Conservation (phyloP, 495 filamentous ascomycete species). For the Penicillium longicatenatum region DNA sequence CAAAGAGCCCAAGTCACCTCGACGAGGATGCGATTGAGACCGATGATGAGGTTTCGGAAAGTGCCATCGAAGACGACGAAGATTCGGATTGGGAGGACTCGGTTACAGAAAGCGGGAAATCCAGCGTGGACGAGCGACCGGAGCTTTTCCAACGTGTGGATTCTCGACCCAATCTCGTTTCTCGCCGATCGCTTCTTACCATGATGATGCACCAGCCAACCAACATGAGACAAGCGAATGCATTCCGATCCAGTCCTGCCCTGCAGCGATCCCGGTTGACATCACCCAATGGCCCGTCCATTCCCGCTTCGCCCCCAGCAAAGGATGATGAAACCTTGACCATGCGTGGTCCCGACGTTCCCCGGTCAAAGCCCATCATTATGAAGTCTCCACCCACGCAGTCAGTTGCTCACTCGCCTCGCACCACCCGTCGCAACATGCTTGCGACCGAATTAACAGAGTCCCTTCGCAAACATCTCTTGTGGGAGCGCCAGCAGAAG, state of each 20-base stretch:
- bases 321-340: slow-evolving; percentile 69
- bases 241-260: slow-evolving; percentile 77
- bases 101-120: slow-evolving; percentile 79
- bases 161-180: slow-evolving; percentile 81
- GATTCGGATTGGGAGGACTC: slow-evolving; percentile 92
- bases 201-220: slow-evolving; percentile 78
- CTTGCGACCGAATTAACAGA: slow-evolving; percentile 88
- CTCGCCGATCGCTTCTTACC: slow-evolving; percentile 85
- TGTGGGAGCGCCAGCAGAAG: slow-evolving; percentile 89
- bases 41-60: slow-evolving; percentile 72
- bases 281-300: slow-evolving; percentile 72
- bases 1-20: slow-evolving; percentile 57
- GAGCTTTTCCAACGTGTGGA: slow-evolving; percentile 87
- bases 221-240: slow-evolving; percentile 41
- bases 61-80: slow-evolving; percentile 86
- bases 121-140: slow-evolving; percentile 72
- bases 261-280: slow-evolving; percentile 75
- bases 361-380: slow-evolving; percentile 84
- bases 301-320: slow-evolving; percentile 70
- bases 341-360: slow-evolving; percentile 72
- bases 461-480: slow-evolving; percentile 73
- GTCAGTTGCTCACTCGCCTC: slow-evolving; percentile 77
- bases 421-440: slow-evolving; percentile 96
- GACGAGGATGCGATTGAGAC: slow-evolving; percentile 78
- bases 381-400: slow-evolving; percentile 56